Evolutionary conservation across 129 eudicot genomes (phyloP), one percentile per base, ranked within the genome.

Genomic region (Flaveria bidentis): DNA sequence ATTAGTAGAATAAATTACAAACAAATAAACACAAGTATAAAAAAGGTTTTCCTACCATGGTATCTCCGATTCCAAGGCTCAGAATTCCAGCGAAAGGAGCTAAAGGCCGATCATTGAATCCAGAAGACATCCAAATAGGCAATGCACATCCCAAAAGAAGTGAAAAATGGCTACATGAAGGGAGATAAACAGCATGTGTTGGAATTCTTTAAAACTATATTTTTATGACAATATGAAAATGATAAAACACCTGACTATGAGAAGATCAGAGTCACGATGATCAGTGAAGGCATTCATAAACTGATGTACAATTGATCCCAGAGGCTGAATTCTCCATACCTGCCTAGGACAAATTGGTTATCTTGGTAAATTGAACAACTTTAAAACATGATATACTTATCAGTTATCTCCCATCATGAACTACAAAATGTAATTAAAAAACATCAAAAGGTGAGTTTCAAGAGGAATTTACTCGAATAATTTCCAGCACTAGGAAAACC

Each of bases 61-160:
- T 91, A 83, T 94, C 99, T 77, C 99, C 99, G 9, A 91, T 94
- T 73, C 99, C 99, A 69, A 94, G 99, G 82, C 99, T 94, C 73
- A 94, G 74, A 78, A 94, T 94, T 74, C 99, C 99, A 78, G 99
- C 99, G 80, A 94, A 94, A 33, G 99, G 97, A 36, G 99, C 94
- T 45, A 94, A 81, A 28, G 99, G 99, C 4, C 99, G 90, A 57
- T 94, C 97, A 72, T 79, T 91, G 75, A 91, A 89, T 47, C 96
- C 97, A 67, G 96, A 91, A 28, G 97, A 91, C 85, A 94, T 86
- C 99, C 99, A 94, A 53, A 94, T 94, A 52, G 99, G 97, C 79
- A 94, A 88, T 16, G 99, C 96, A 72, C 99, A 94, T 74, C 99
- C 99, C 88, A 94, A 81, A 57, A 94, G 86, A 36, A 94, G 96